Evolutionary conservation across 768 basidiomycete genomes (phyloP).

Genomic region (Tylopilus sp.): DNA sequence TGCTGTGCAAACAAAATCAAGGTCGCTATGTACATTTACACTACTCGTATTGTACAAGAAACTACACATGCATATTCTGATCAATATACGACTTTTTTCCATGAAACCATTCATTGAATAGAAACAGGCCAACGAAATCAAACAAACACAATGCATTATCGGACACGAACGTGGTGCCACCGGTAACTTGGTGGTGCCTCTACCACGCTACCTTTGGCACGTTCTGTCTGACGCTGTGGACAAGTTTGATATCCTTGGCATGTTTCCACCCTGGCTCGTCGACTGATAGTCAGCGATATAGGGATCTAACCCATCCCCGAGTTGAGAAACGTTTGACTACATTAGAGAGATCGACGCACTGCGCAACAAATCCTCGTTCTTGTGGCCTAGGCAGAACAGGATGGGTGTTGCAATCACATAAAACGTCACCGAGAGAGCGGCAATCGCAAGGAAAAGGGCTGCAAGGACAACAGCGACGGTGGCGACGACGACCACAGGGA

Average conservation of each 20-base stretch:
- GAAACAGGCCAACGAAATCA: neutral
- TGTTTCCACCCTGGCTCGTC: conserved; percentile 17
- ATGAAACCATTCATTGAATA: no score
- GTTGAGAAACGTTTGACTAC: neutral
- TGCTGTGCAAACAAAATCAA: no score
- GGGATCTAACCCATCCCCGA: conserved; percentile 1
- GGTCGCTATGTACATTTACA: no score
- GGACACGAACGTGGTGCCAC: neutral
- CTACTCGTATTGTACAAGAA: no score
- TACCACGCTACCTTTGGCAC: no score
- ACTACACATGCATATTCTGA: no score
- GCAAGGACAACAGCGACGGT: neutral
- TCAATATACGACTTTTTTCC: no score
- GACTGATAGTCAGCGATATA: conserved; percentile 17
- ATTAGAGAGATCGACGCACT: neutral
- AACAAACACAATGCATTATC: neutral
- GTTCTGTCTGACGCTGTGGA: neutral
- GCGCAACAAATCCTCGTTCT: neutral
- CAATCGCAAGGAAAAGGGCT: neutral
- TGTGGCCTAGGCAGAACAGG: neutral
- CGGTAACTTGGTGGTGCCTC: no score
- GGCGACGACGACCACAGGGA: neutral
- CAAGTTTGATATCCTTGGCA: conserved; percentile 5
- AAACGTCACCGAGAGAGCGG: neutral
- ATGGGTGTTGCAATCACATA: neutral